phyloP scores from a whole-genome alignment of 768 basidiomycete genomes.

The Phaeotremella skinneri region DNA sequence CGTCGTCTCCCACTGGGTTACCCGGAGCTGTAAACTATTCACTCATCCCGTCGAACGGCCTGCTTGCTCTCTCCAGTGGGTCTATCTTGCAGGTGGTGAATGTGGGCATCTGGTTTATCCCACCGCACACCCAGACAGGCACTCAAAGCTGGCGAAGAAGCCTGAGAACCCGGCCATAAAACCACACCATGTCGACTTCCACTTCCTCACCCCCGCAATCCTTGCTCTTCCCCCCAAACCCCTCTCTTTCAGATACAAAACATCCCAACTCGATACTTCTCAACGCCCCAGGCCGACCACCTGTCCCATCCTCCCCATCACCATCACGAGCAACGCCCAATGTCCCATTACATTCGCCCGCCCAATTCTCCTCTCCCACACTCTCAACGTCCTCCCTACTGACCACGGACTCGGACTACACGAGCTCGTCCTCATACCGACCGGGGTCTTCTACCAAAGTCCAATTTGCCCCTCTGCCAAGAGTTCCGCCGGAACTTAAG shows the following conservation, averaged over 20 bases:
- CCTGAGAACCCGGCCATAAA: too few species aligned
- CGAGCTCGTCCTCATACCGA: background rate
- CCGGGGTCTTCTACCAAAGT: constrained; percentile 13
- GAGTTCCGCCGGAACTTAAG: constrained; percentile 39
- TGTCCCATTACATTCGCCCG: too few species aligned
- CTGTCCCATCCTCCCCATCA: background rate
- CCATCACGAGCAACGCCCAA: too few species aligned
- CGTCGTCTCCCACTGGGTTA: too few species aligned
- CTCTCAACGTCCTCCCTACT: background rate
- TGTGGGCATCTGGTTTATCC: too few species aligned
- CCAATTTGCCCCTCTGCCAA: constrained; percentile 43
- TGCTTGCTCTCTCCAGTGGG: too few species aligned
- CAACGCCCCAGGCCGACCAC: constrained; percentile 20
- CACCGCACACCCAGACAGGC: too few species aligned
- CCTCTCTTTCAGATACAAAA: constrained; percentile 20
- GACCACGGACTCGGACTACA: background rate
- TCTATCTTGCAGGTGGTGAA: too few species aligned
- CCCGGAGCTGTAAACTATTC: too few species aligned
- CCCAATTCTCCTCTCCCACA: background rate
- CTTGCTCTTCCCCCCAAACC: constrained; percentile 35
- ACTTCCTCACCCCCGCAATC: constrained; percentile 6
- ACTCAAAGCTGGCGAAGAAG: too few species aligned
- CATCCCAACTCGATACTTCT: constrained; percentile 34
- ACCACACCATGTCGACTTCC: background rate
- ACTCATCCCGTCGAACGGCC: too few species aligned